Conservation (phyloP, 2,329 filamentous ascomycete species). For the Calonectria montana region DNA sequence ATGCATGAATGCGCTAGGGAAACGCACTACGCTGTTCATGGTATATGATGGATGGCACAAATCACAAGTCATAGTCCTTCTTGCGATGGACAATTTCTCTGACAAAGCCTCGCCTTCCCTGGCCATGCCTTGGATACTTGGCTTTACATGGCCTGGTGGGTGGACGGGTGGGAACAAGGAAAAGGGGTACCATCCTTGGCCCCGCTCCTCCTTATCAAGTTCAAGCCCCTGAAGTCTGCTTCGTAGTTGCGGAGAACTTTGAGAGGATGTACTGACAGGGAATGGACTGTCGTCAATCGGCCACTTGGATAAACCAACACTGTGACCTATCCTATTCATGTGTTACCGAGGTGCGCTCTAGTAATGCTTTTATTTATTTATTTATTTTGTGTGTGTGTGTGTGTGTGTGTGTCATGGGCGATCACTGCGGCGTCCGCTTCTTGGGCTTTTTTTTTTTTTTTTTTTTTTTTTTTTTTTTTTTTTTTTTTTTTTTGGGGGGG, state of each 20-base stretch:
- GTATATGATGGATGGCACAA: background rate
- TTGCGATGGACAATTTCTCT: conserved; percentile 8
- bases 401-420: background rate
- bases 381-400: background rate
- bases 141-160: conserved; percentile 4
- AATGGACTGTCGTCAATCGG: no score
- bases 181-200: conserved; percentile 35
- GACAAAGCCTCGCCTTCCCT: conserved; percentile 9
- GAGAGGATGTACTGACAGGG: background rate
- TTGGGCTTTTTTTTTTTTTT: background rate
- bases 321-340: background rate
- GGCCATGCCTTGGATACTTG: conserved; percentile 9
- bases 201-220: conserved; percentile 14
- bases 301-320: background rate
- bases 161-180: conserved; percentile 23
- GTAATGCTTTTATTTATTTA: no score
- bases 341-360: no score
- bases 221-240: conserved; percentile 7
- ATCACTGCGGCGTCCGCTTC: background rate
- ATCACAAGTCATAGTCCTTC: background rate
- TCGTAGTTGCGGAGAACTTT: background rate
- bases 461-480: background rate
- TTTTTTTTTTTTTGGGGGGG: no score
- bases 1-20: background rate
- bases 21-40: background rate